Percentiles rank a stretch among this genome's conserved stretches.
Evolutionary conservation across 805 yeast species (phyloP).

Genomic region (Kuraishia floccosa): DNA sequence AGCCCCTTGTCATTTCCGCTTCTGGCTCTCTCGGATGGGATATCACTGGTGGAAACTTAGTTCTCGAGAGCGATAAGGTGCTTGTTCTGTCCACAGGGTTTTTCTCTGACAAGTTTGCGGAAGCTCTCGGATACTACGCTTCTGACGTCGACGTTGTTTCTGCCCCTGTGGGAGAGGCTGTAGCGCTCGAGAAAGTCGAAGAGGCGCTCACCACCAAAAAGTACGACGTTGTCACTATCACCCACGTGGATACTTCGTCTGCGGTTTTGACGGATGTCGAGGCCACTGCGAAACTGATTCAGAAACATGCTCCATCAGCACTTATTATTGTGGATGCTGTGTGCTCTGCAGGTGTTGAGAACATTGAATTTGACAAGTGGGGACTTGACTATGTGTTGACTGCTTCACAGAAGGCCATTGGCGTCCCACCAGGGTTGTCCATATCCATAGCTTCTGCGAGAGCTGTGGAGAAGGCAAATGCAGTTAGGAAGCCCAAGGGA

Average conservation of each 20-base stretch:
- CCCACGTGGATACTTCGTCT: constrained; percentile 95
- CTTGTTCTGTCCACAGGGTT: constrained; percentile 85
- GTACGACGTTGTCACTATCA: constrained; percentile 68
- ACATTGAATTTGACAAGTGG: constrained; percentile 80
- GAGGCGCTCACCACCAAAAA: constrained; percentile 27
- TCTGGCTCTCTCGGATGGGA: constrained; percentile 97
- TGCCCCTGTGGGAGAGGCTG: constrained; percentile 66
- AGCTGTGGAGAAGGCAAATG: constrained; percentile 52
- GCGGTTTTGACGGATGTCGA: constrained; percentile 77
- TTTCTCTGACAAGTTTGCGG: constrained; percentile 77
- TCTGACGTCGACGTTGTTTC: constrained; percentile 64
- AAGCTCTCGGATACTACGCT: constrained; percentile 61
- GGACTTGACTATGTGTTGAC: constrained; percentile 80
- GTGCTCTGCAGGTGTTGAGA: constrained; percentile 88
- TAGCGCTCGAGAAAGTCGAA: constrained; percentile 45
- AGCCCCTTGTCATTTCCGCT: constrained; percentile 76
- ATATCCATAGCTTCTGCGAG: constrained; percentile 66
- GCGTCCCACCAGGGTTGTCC: constrained; percentile 88
- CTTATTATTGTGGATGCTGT: constrained; percentile 88
- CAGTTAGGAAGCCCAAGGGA: constrained; percentile 33
- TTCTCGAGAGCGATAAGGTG: constrained; percentile 55
- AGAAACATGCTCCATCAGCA: constrained; percentile 63
- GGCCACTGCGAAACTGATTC: constrained; percentile 48
- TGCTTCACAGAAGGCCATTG: constrained; percentile 93
- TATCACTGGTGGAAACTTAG: constrained; percentile 66